Base-by-base conservation (phyloP, 2,329 filamentous ascomycete species). In the Mycocentrospora acerina region DNA sequence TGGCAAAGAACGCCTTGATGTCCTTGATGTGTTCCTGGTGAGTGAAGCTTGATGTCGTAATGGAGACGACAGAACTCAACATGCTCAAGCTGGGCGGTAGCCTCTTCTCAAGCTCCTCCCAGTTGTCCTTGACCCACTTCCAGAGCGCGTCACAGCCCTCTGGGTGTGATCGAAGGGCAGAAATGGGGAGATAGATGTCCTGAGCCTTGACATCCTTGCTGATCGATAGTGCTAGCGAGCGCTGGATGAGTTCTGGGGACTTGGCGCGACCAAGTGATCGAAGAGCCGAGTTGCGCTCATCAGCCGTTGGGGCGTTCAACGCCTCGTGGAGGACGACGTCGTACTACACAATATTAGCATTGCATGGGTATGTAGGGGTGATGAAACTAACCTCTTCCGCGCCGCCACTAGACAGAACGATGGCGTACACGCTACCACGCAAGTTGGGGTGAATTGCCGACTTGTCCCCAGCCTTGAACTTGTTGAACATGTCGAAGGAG, bases 281-380 rank as follows among this genome's bases (percentile, higher is more conserved):
- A 42, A 97, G 80, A 1, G 90, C 90, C 10, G 88, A 91, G 70
- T 95, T 96, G 63, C 90, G 88, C 73, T 96, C 90, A 59, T 95
- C 90, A 52, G 82, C 84, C 53, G 85, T 91, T 42, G 77, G 81
- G 2, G 86, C 88, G 10, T 77, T 80, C 54, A 81, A 82, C 73
- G 88, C 93, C 55, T 88, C 82, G 53, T 89, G 76, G 38, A 91
- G 71, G 14, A 95, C 73, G 27, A 80, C 76, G 33, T 95, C 80
- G 69, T 93, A 96, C 80, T 85, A 39, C 6, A 37, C 14, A 14
- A 11, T 4, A 40, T 63, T 46, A 64, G 56, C 15, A 24, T 24
- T 57, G 38, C 12, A 31, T 14, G 10, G 29, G 13, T 8, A 19
- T 14, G 26, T 27, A 15, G 10, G 12, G 2, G 12, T 10, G 5